Evolutionary conservation across 352 stramenopile species (phyloP).

Genomic region (Globisporangium recalcitrans): DNA sequence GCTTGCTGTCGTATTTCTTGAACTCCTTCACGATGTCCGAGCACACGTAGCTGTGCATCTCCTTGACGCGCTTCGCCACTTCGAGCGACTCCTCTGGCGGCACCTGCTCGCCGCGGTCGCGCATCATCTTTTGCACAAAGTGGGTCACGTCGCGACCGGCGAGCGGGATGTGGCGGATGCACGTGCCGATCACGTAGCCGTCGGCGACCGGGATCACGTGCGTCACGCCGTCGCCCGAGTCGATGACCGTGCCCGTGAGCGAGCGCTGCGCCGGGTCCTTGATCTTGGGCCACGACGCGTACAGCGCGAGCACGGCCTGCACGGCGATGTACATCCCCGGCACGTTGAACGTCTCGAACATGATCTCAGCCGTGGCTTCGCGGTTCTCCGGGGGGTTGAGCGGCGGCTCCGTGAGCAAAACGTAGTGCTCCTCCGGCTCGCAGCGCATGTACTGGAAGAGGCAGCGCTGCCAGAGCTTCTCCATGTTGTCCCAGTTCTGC

Average conservation of each 20-base stretch:
- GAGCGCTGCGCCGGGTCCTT: conserved; percentile 82
- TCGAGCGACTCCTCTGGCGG: conserved; percentile 91
- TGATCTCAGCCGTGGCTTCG: conserved; percentile 94
- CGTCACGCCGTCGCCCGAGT: conserved; percentile 92
- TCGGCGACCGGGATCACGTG: conserved; percentile 94
- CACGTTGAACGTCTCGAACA: conserved; percentile 97
- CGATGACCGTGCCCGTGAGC: conserved; percentile 92
- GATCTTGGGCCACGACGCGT: conserved; percentile 91
- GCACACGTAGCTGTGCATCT: conserved; percentile 94
- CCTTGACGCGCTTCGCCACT: conserved; percentile 90
- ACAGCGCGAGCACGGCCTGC: conserved; percentile 92
- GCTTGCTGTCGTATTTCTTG: conserved; percentile 93
- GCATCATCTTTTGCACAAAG: conserved; percentile 93
- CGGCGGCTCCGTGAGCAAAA: conserved; percentile 88
- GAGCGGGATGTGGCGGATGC: conserved; percentile 93
- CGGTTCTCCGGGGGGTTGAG: conserved; percentile 94
- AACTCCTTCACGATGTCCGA: conserved; percentile 95
- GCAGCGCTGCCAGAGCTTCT: conserved; percentile 91
- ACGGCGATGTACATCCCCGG: conserved; percentile 93
- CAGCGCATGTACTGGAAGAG: conserved; percentile 93
- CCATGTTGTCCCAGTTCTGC: conserved; percentile 95
- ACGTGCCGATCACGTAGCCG: conserved; percentile 94
- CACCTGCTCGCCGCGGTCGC: conserved; percentile 89
- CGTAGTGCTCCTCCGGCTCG: conserved; percentile 92
- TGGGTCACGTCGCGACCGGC: conserved; percentile 93